Percentiles rank a stretch among this genome's conserved stretches.
Evolutionary conservation across 2,329 filamentous ascomycete species (phyloP).

Genomic region (Coniochaeta sp.): DNA sequence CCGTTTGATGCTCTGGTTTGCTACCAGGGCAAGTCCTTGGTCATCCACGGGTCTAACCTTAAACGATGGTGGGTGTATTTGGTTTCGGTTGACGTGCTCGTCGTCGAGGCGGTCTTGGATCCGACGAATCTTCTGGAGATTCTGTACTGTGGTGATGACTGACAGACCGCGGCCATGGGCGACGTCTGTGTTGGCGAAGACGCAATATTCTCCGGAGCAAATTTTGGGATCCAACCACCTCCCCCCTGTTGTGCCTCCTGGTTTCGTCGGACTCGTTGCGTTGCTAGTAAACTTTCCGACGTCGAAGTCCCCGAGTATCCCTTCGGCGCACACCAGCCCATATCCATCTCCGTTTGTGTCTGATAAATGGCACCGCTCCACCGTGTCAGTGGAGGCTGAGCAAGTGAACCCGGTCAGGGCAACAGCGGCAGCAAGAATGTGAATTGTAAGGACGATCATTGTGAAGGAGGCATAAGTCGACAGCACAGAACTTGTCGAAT

Average conservation of each 20-base stretch:
- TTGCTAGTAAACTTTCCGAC: background rate
- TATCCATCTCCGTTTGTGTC: background rate
- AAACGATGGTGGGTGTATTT: slow-evolving; percentile 8
- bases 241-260: background rate
- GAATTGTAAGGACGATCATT: background rate
- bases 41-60: slow-evolving; percentile 8
- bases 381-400: background rate
- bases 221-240: slow-evolving; percentile 19
- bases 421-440: background rate
- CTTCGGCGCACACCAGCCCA: background rate
- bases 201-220: slow-evolving; percentile 16
- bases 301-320: background rate
- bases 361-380: background rate
- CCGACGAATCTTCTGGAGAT: slow-evolving; percentile 16
- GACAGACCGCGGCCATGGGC: slow-evolving; percentile 15
- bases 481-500: background rate
- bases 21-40: slow-evolving; percentile 14
- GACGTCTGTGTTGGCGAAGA: slow-evolving; percentile 17
- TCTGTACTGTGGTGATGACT: slow-evolving; percentile 11
- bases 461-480: background rate
- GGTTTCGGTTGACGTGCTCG: slow-evolving; percentile 9
- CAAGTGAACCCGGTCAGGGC: background rate
- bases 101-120: slow-evolving; percentile 14
- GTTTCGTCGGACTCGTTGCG: background rate
- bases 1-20: slow-evolving; percentile 14